Evolutionary conservation across 768 basidiomycete species (phyloP).

Genomic region (Leccinum sublutescens): DNA sequence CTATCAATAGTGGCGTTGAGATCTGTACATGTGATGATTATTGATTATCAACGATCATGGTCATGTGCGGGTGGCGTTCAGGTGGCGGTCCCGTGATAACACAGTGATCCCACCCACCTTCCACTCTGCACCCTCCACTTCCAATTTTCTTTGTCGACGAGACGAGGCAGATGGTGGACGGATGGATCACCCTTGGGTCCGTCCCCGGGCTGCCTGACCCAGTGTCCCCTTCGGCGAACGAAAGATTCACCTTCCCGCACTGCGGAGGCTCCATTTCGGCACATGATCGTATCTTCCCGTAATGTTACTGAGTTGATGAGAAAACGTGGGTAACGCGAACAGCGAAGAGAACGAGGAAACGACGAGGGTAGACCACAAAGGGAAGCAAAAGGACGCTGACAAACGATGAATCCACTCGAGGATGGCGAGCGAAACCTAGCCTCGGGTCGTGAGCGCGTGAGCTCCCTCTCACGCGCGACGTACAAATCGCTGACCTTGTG

Average conservation of each 20-base stretch:
- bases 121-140: neutral
- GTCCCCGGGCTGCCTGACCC: neutral
- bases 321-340: neutral
- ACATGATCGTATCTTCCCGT: neutral
- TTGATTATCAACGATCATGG: neutral
- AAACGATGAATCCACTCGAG: neutral
- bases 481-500: neutral
- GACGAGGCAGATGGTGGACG: neutral
- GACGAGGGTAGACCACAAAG: neutral
- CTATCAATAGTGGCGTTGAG: neutral
- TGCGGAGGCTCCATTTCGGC: neutral
- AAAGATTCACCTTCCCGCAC: neutral
- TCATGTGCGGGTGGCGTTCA: neutral
- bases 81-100: neutral
- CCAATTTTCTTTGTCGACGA: neutral
- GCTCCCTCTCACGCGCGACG: no score
- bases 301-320: neutral
- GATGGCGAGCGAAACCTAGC: no score
- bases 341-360: neutral
- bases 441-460: no score
- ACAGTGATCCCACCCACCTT: neutral
- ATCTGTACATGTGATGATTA: neutral
- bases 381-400: neutral
- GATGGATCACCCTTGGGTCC: no score
- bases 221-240: neutral